Conservation (phyloP, 371 early-diverging fungal species). For the Umbelopsis sp. region DNA sequence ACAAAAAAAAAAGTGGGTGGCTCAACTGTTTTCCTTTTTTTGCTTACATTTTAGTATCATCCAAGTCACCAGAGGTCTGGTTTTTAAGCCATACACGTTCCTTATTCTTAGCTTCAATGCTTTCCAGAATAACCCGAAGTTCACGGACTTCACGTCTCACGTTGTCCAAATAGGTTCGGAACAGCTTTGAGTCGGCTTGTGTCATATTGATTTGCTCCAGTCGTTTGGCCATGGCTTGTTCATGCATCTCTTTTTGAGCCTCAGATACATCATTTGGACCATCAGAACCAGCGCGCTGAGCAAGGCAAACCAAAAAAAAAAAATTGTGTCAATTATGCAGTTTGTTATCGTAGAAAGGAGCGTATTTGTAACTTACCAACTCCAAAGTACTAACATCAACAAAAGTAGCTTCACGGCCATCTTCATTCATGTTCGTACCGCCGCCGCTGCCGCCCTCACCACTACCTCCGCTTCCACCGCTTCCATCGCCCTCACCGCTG, state of each 20-base stretch:
- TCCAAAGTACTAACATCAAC: slow-evolving; percentile 66
- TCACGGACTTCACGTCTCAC: slow-evolving; percentile 75
- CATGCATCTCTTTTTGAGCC: slow-evolving; percentile 73
- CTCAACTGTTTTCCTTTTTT: neutral
- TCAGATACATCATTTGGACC: slow-evolving; percentile 52
- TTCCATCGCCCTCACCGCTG: slow-evolving; percentile 31
- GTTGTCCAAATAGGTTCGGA: slow-evolving; percentile 62
- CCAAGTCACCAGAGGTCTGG: slow-evolving; percentile 82
- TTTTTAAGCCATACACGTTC: slow-evolving; percentile 86
- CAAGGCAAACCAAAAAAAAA: neutral
- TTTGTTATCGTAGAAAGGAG: slow-evolving; percentile 2
- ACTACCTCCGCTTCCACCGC: slow-evolving; percentile 31
- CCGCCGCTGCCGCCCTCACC: slow-evolving; percentile 42
- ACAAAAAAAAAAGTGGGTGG: neutral
- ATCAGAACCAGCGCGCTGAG: slow-evolving; percentile 50
- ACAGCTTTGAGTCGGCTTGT: slow-evolving; percentile 65
- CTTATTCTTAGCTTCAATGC: slow-evolving; percentile 80
- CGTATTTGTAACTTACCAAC: slow-evolving; percentile 49
- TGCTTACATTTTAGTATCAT: slow-evolving; percentile 76
- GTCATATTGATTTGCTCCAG: slow-evolving; percentile 72
- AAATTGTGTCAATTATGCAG: slow-evolving; percentile 10
- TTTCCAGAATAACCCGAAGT: slow-evolving; percentile 76
- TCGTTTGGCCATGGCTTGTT: slow-evolving; percentile 67
- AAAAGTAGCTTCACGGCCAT: slow-evolving; percentile 66
- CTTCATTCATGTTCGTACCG: slow-evolving; percentile 54